phyloP scores from a whole-genome alignment of 176 grass and related monocot species.

The Eremochloa ophiuroides region DNA sequence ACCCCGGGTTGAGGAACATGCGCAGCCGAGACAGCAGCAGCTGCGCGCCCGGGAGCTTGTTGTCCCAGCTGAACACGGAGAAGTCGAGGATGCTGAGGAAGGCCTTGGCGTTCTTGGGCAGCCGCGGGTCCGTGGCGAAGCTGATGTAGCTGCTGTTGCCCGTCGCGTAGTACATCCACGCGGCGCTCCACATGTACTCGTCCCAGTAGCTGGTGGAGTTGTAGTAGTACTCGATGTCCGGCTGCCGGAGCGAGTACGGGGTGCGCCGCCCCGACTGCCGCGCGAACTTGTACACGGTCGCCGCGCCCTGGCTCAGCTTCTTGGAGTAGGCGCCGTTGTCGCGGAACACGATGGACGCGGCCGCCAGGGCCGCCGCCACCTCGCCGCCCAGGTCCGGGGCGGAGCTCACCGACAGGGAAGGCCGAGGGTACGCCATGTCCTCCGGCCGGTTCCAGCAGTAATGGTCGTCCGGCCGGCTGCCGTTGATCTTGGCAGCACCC shows the following conservation, averaged over 20 bases:
- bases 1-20: slow-evolving; percentile 80
- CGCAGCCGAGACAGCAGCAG: slow-evolving; percentile 67
- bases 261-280: slow-evolving; percentile 25
- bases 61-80: slow-evolving; percentile 90
- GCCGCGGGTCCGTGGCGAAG: slow-evolving; percentile 68
- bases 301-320: too few relatives aligned
- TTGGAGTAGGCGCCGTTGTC: slow-evolving; percentile 68
- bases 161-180: too few relatives aligned
- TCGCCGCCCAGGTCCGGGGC: slow-evolving; percentile 70
- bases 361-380: slow-evolving; percentile 65
- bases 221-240: slow-evolving; percentile 35
- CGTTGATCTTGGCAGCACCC: slow-evolving; percentile 37
- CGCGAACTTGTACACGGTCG: too few relatives aligned
- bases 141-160: slow-evolving; percentile 66
- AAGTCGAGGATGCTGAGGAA: slow-evolving; percentile 48
- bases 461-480: slow-evolving; percentile 38
- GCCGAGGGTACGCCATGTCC: slow-evolving; percentile 75
- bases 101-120: slow-evolving; percentile 68
- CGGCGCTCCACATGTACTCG: too few relatives aligned
- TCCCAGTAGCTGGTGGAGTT: too few relatives aligned
- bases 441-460: slow-evolving; percentile 42
- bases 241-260: slow-evolving; percentile 49
- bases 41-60: slow-evolving; percentile 77
- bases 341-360: slow-evolving; percentile 80
- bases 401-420: not conserved